Evolutionary conservation across 2,329 filamentous ascomycete species (phyloP).

Genomic region (Trichoderma cornu-damae): DNA sequence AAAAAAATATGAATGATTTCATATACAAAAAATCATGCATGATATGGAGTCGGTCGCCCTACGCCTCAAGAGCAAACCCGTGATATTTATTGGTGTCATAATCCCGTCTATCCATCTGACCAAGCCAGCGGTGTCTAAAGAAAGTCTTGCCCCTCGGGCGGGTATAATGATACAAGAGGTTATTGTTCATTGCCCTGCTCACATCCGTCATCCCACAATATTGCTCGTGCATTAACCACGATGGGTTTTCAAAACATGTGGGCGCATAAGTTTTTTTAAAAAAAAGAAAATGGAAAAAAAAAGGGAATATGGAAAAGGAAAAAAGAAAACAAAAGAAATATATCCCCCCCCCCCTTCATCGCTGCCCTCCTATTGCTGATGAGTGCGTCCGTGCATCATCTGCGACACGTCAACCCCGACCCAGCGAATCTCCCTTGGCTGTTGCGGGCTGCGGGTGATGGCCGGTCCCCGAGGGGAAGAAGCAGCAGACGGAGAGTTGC

Average conservation of each 20-base stretch:
- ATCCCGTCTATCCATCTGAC: slow-evolving; percentile 6
- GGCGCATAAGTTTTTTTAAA: too few relatives aligned
- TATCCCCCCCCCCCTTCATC: not conserved
- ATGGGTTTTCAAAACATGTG: not conserved
- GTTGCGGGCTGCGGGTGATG: slow-evolving; percentile 17
- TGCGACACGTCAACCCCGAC: slow-evolving; percentile 23
- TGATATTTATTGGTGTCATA: not conserved
- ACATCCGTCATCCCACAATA: not conserved
- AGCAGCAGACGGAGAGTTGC: slow-evolving; percentile 9
- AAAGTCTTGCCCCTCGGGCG: not conserved
- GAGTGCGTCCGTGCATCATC: slow-evolving; percentile 21
- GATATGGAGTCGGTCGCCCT: not conserved
- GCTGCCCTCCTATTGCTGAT: slow-evolving; percentile 1
- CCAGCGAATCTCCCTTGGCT: slow-evolving; percentile 21
- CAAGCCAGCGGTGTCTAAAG: not conserved
- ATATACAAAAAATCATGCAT: not conserved
- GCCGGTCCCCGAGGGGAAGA: slow-evolving; percentile 3
- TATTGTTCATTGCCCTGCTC: slow-evolving; percentile 3
- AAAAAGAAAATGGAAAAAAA: too few relatives aligned
- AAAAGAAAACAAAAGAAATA: not conserved
- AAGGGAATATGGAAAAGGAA: too few relatives aligned
- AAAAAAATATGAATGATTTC: not conserved
- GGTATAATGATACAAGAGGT: slow-evolving; percentile 18
- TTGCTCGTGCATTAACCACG: not conserved
- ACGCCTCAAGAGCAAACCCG: not conserved